A percentile compares a stretch with the other conserved stretches of the same genome.
phyloP scores from a whole-genome alignment of 257 asterid species.

The Nicotiana attenuata region DNA sequence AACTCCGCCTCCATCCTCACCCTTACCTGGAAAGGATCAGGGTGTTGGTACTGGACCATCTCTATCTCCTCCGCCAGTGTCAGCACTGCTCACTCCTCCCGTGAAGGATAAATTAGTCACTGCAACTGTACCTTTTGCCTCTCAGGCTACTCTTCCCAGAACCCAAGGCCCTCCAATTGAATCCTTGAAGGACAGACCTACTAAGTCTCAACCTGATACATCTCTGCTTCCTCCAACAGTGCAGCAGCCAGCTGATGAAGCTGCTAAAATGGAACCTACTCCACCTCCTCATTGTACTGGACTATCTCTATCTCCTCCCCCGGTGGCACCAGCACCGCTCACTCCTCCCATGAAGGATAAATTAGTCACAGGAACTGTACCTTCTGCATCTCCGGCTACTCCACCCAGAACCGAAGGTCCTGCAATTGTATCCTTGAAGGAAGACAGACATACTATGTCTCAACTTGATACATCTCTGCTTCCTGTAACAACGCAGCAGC shows the following conservation, averaged over 20 bases:
- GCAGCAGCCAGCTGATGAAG: slow-evolving; percentile 4
- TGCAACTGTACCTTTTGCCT: slow-evolving; percentile 17
- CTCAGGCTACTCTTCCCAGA: slow-evolving; percentile 15
- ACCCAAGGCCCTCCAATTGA: slow-evolving; percentile 10
- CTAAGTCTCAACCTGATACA: background rate
- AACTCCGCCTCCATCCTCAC: slow-evolving; percentile 23
- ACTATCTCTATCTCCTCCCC: slow-evolving; percentile 5
- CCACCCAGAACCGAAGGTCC: slow-evolving; percentile 10
- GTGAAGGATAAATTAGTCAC: slow-evolving; percentile 28
- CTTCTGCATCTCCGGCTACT: slow-evolving; percentile 15
- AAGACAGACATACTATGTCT: background rate
- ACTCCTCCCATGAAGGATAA: slow-evolving; percentile 40
- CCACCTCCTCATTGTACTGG: slow-evolving; percentile 17
- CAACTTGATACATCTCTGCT: slow-evolving; percentile 4
- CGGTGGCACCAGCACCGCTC: slow-evolving; percentile 19
- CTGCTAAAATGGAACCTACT: slow-evolving; percentile 13
- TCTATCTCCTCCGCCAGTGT: slow-evolving; percentile 20
- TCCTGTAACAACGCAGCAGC: background rate
- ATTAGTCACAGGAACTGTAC: slow-evolving; percentile 17
- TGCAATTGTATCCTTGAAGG: slow-evolving; percentile 7
- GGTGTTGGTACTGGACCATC: slow-evolving; percentile 17
- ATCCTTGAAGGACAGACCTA: slow-evolving; percentile 1
- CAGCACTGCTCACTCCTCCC: slow-evolving; percentile 30
- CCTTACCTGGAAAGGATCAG: slow-evolving; percentile 34
- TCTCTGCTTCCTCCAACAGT: background rate